Evolutionary conservation across 352 stramenopile species (phyloP), one percentile per base, ranked within the genome.

Genomic region (Phytophthora sojae): DNA sequence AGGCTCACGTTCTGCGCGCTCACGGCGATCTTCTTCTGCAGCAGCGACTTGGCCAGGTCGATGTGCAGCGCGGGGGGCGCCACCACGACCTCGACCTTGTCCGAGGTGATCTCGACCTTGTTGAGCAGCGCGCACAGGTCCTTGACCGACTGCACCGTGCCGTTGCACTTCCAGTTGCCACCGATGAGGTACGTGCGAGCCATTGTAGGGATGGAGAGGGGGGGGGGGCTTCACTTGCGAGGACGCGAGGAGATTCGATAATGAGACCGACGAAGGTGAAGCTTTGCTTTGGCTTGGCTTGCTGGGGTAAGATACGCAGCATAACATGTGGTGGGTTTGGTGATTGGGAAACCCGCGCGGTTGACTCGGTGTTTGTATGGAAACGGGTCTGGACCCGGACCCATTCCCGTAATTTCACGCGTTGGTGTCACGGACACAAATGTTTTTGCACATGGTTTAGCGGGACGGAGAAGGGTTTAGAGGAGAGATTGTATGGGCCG

Each of bases 91-190:
- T 95, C 93, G n/a, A 85, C 76, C 57, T 79, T 83, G 37, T 88
- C 81, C 51, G 83, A 83, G 4, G 85, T 76, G 58, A 86, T 76
- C 64, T 86, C 80, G 21, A 91, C 77, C 60, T 90, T 79, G 71
- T 96, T 92, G 47, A 98, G 87, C 71, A 96, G 90, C 17, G 84
- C 77, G 68, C 89, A 92, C 23, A 96, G 89, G 32, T 96, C 86
- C 57, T 94, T 91, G 12, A 97, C 75, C 30, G 88, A 93, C 47
- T 96, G 80, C 73, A 97, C 86, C 26, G 80, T 85, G 73, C 87
- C 87, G 54, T 92, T 92, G 67, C 77, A 82, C 68, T 84, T 84
- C 77, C 77, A 84, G 72, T 84, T 84, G 67, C 77, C 77, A 55
- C 77, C 77, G 58, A 84, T 76, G 59, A 84, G 57, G 59, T 82